phyloP scores from a whole-genome alignment of 2,329 filamentous ascomycete genomes.

The Ceratocystis cacaofunesta region DNA sequence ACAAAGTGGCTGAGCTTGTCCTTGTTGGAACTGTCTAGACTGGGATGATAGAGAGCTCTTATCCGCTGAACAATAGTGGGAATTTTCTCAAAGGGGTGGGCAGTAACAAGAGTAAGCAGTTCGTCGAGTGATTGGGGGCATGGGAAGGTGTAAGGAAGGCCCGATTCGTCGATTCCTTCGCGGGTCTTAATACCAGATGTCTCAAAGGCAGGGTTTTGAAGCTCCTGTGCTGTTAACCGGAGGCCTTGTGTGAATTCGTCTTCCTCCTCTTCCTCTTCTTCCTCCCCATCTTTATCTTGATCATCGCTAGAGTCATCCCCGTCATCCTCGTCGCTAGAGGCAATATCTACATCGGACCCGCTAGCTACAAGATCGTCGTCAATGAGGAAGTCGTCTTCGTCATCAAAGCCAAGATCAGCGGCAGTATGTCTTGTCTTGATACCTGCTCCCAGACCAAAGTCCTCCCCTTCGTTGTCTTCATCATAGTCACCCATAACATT shows the following conservation, averaged over 20 bases:
- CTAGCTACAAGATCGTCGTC: slow-evolving; percentile 80
- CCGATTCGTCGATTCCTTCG: slow-evolving; percentile 34
- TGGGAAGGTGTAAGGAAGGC: slow-evolving; percentile 68
- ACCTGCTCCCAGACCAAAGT: slow-evolving; percentile 45
- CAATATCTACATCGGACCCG: slow-evolving; percentile 52
- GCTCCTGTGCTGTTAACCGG: slow-evolving; percentile 40
- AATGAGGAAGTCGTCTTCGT: slow-evolving; percentile 86
- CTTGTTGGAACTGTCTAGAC: slow-evolving; percentile 74
- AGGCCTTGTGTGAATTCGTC: slow-evolving; percentile 61
- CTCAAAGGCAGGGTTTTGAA: slow-evolving; percentile 37
- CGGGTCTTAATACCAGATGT: slow-evolving; percentile 29
- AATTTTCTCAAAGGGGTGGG: slow-evolving; percentile 48
- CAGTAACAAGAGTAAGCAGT: slow-evolving; percentile 50
- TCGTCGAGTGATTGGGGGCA: slow-evolving; percentile 70
- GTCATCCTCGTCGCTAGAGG: slow-evolving; percentile 39
- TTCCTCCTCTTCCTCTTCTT: slow-evolving; percentile 34
- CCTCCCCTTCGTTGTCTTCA: slow-evolving; percentile 35
- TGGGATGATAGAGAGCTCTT: slow-evolving; percentile 80
- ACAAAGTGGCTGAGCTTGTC: slow-evolving; percentile 58
- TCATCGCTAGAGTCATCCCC: slow-evolving; percentile 34
- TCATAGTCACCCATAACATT: slow-evolving; percentile 1
- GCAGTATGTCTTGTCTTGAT: slow-evolving; percentile 43
- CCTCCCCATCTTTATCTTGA: slow-evolving; percentile 26
- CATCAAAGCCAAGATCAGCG: slow-evolving; percentile 60
- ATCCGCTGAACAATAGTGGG: slow-evolving; percentile 78